phyloP scores from a whole-genome alignment of 331 rosid species.

The Spiraea crenata region DNA sequence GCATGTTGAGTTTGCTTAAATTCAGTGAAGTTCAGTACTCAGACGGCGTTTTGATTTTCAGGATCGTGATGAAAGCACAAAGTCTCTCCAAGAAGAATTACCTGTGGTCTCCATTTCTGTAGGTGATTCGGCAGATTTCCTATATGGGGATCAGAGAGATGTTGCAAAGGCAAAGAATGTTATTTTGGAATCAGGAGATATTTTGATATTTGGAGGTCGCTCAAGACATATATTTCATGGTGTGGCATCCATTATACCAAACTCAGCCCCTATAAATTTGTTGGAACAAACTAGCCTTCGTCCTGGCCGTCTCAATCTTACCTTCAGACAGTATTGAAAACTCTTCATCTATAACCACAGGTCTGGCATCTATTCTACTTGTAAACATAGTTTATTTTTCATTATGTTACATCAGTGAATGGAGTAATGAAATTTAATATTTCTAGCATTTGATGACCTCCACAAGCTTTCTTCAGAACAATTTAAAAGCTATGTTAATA shows the following conservation, averaged over 20 bases:
- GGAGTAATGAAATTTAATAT: not conserved
- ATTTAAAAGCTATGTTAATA: not conserved
- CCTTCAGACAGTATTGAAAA: constrained; percentile 46
- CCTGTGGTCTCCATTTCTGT: constrained; percentile 66
- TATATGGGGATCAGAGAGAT: constrained; percentile 54
- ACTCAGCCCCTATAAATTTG: constrained; percentile 53
- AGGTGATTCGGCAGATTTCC: constrained; percentile 75
- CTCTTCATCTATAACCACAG: constrained; percentile 11
- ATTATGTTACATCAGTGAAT: not conserved
- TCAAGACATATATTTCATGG: constrained; percentile 69
- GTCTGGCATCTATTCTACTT: constrained; percentile 8
- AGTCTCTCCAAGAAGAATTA: constrained; percentile 46
- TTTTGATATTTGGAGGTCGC: constrained; percentile 65
- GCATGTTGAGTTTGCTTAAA: not conserved
- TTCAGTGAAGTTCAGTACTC: not conserved
- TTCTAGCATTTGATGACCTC: not conserved
- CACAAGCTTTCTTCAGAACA: not conserved
- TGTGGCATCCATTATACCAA: constrained; percentile 49
- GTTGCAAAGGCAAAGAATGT: constrained; percentile 43
- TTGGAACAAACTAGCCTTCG: constrained; percentile 34
- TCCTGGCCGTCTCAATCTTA: constrained; percentile 72
- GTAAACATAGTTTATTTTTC: constrained; percentile 5
- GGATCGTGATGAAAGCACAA: constrained; percentile 68
- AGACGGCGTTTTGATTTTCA: not conserved
- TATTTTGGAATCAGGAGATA: constrained; percentile 67